Evolutionary conservation across 2,329 filamentous ascomycete genomes (phyloP).

Genomic region (Akanthomyces muscarius): DNA sequence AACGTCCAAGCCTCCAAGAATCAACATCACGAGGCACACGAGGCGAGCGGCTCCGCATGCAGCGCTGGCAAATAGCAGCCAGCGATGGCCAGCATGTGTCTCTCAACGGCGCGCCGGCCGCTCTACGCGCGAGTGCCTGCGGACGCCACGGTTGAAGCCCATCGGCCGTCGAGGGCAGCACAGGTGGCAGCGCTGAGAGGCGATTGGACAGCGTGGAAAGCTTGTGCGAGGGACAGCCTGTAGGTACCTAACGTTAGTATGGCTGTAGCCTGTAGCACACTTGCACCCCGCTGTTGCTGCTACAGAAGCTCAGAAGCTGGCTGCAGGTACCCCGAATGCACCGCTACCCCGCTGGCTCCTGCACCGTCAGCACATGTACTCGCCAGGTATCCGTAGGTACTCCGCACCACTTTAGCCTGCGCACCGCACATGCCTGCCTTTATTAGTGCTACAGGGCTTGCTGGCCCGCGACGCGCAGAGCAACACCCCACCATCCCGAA

Average conservation of each 20-base stretch:
- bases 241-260: no score
- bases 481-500: constrained; percentile 11
- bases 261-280: no score
- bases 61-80: constrained; percentile 7
- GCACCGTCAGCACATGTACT: constrained; percentile 8
- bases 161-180: constrained; percentile 25
- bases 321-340: not conserved
- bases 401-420: not conserved
- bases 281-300: no score
- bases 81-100: constrained; percentile 1
- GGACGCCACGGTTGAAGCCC: not conserved
- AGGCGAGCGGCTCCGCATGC: not conserved
- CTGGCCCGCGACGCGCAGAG: constrained; percentile 8
- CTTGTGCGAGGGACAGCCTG: not conserved
- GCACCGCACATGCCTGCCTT: not conserved
- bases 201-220: constrained; percentile 26
- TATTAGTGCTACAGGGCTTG: not conserved
- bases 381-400: not conserved
- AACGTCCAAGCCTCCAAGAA: constrained; percentile 1
- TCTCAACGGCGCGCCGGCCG: not conserved
- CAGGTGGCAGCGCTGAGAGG: constrained; percentile 21
- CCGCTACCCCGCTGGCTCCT: not conserved
- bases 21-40: constrained; percentile 13
- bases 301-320: no score
- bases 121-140: not conserved